Percentiles rank a stretch among this genome's conserved stretches.
Evolutionary conservation across 2,329 filamentous ascomycete genomes (phyloP).

Genomic region (Aspergillus caelatus): DNA sequence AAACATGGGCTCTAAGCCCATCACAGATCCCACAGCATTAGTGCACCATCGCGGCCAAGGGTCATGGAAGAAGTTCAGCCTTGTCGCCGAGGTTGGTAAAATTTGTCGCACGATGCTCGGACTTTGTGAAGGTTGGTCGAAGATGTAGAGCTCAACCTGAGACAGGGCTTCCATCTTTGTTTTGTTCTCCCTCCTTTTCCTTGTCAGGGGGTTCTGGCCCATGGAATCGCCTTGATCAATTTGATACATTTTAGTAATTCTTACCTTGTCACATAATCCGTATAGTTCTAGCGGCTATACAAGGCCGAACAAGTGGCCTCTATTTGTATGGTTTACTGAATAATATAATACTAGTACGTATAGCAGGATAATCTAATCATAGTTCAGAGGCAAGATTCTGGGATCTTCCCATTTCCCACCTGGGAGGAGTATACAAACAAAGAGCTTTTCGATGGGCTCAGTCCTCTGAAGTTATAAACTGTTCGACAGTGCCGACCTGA

Average conservation of each 20-base stretch:
- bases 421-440: no score
- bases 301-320: no score
- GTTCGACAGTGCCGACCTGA: no score
- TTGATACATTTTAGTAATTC: not conserved
- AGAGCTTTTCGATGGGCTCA: no score
- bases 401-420: no score
- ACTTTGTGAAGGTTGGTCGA: constrained; percentile 32
- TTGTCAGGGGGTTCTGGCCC: not conserved
- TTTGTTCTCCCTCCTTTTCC: not conserved
- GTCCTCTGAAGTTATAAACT: no score
- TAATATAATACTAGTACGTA: no score
- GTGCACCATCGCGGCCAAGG: constrained; percentile 35
- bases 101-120: constrained; percentile 36
- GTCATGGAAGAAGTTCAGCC: constrained; percentile 32
- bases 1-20: constrained; percentile 38
- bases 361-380: no score
- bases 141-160: not conserved
- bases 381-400: no score
- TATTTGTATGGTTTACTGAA: no score
- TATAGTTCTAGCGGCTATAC: not conserved
- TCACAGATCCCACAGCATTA: constrained; percentile 31
- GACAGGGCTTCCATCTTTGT: not conserved
- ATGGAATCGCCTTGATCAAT: not conserved
- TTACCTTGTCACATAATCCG: not conserved
- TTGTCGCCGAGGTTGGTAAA: constrained; percentile 34